Base-by-base conservation (phyloP, 805 yeast species). In the Pichia paraexigua region DNA sequence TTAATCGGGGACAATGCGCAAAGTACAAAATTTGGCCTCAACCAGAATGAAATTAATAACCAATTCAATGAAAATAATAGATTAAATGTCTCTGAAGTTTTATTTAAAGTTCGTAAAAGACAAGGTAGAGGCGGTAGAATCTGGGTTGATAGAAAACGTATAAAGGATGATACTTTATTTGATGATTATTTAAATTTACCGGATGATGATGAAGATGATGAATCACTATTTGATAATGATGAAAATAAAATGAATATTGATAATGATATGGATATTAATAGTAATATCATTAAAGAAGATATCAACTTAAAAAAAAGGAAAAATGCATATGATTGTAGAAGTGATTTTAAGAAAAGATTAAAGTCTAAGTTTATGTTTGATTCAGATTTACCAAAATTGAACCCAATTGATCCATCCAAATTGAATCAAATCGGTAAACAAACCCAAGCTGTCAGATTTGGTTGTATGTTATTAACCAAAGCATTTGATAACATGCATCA, bases 401-500 rank as follows among this genome's bases (percentile, higher is more conserved):
- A 71, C 42, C 85, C 85, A 37, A 73, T 87, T 53, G 96, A 89
- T 65, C 97, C 97, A 0, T 82, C 96, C 0, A 76, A 78, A 50
- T 74, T 91, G 60, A 91, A 91, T 63, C 85, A 85, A 56, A 88
- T 91, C 42, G 79, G 89, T 15, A 84, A 84, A 49, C 92, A 83
- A 48, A 90, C 97, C 1, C 97, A 91, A 67, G 83, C 87, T 1
- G 87, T 92, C 30, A 74, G 97, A 53, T 91, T 91, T 68, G 96
- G 97, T 10, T 80, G 95, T 8, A 90, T 90, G 97, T 69, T 92
- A 32, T 73, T 90, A 42, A 80, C 94, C 5, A 92, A 91, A 66
- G 83, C 97, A 0, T 87, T 87, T 63, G 97, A 90, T 49, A 88
- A 59, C 89, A 90, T 63, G 85, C 91, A 21, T 81, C 87, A 50